These are phyloP conservation scores for Diutina catenulata DNA, from an alignment of 1,139 yeast genomes.

Conservation along the genomic window DNA sequence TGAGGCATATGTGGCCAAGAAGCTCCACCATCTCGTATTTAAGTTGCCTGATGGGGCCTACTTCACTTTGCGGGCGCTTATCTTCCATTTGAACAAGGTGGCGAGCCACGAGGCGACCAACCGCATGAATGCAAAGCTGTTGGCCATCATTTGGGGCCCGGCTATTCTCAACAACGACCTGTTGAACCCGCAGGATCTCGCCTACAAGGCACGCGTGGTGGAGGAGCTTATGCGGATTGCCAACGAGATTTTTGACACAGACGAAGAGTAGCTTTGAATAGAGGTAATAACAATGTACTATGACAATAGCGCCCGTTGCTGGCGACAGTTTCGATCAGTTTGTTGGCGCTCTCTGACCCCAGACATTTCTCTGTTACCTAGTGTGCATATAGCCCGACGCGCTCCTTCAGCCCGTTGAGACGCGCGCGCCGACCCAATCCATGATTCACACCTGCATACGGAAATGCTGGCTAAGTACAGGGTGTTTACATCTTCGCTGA, in stretches of 20 bases:
- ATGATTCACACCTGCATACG: no score
- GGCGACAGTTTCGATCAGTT: no score
- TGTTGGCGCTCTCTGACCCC: no score
- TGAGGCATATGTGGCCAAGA: slow-evolving; percentile 49
- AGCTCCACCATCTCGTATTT: slow-evolving; percentile 77
- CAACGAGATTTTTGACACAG: slow-evolving; percentile 77
- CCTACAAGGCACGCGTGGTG: slow-evolving; percentile 68
- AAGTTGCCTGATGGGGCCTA: slow-evolving; percentile 91
- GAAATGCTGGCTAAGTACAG: no score
- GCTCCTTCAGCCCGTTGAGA: no score
- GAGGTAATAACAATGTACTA: no score
- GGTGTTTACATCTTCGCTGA: no score
- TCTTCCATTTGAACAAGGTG: slow-evolving; percentile 75
- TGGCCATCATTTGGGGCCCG: slow-evolving; percentile 94
- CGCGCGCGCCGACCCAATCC: no score
- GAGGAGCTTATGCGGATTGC: slow-evolving; percentile 79
- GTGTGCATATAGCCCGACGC: no score
- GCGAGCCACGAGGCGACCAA: slow-evolving; percentile 51
- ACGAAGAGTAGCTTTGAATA: no score
- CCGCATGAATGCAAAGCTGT: slow-evolving; percentile 69
- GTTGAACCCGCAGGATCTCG: slow-evolving; percentile 63
- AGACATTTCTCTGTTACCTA: no score
- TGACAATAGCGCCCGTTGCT: no score
- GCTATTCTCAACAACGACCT: slow-evolving; percentile 59
- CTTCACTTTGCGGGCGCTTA: slow-evolving; percentile 73